phyloP scores from a whole-genome alignment of 1,284 basidiomycete genomes.

The Ustilago cynodontis region DNA sequence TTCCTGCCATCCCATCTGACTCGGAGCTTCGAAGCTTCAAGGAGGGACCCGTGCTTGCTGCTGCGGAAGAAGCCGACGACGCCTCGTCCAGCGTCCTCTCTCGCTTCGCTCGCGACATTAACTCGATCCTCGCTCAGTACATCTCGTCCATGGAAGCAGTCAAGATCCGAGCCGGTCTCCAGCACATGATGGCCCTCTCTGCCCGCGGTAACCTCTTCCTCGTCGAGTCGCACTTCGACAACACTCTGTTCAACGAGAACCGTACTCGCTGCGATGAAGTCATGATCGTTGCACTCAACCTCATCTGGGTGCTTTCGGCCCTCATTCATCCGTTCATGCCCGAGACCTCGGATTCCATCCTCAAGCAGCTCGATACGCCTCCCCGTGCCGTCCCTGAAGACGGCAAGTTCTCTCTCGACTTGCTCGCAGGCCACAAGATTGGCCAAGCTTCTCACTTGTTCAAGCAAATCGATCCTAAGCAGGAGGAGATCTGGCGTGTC shows the following conservation, averaged over 20 bases:
- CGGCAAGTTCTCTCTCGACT: constrained; percentile 76
- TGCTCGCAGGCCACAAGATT: constrained; percentile 86
- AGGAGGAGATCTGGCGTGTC: constrained; percentile 84
- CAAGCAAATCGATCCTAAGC: constrained; percentile 91
- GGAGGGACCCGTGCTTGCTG: constrained; percentile 39
- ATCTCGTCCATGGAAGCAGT: constrained; percentile 89
- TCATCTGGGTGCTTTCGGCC: constrained; percentile 90
- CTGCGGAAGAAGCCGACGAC: constrained; percentile 36
- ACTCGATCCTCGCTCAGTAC: constrained; percentile 83
- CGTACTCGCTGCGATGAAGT: constrained; percentile 90
- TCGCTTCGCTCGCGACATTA: constrained; percentile 82
- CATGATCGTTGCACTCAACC: constrained; percentile 85
- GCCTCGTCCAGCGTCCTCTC: constrained; percentile 45
- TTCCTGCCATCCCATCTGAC: constrained; percentile 72
- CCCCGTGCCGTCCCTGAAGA: constrained; percentile 76
- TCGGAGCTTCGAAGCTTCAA: constrained; percentile 54
- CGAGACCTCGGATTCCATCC: constrained; percentile 82
- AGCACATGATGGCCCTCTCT: constrained; percentile 89
- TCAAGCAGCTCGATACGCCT: constrained; percentile 90
- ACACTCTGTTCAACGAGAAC: constrained; percentile 84
- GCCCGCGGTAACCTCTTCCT: constrained; percentile 94
- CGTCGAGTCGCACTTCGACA: constrained; percentile 90
- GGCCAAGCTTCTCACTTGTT: constrained; percentile 91
- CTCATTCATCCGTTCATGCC: constrained; percentile 98
- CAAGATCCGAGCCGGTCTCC: constrained; percentile 87